phyloP scores from a whole-genome alignment of 805 yeast genomes.

The Teunomyces tritomae region DNA sequence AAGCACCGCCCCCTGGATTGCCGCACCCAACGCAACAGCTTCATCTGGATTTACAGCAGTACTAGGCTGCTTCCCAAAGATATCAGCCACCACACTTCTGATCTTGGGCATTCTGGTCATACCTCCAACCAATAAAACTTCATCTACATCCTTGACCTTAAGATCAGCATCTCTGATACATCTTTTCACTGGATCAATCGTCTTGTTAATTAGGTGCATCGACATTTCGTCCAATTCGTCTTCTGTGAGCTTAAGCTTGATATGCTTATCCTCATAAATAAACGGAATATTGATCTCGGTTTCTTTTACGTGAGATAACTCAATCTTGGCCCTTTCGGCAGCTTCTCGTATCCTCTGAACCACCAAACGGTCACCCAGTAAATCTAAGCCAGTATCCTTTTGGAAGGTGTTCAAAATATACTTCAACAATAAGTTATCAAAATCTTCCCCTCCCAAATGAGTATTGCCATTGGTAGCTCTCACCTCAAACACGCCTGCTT shows the following conservation, averaged over 20 bases:
- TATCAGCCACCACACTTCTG: constrained; percentile 54
- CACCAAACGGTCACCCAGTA: constrained; percentile 51
- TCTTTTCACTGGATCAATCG: constrained; percentile 70
- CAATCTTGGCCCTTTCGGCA: constrained; percentile 75
- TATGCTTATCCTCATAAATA: constrained; percentile 58
- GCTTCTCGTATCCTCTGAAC: constrained; percentile 79
- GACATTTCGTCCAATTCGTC: constrained; percentile 67
- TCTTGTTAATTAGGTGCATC: constrained; percentile 60
- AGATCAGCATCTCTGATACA: constrained; percentile 75
- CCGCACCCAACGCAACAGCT: constrained; percentile 31
- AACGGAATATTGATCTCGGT: constrained; percentile 71
- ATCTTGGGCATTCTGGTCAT: constrained; percentile 90
- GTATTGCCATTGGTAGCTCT: constrained; percentile 83
- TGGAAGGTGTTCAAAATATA: constrained; percentile 59
- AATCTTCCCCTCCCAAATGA: constrained; percentile 84
- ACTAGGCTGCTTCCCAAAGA: constrained; percentile 65
- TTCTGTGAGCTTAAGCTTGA: constrained; percentile 58
- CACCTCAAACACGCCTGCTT: constrained; percentile 78
- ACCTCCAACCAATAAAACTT: constrained; percentile 79
- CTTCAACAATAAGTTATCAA: constrained; percentile 62
- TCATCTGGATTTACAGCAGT: constrained; percentile 77
- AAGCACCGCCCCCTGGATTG: constrained; percentile 28
- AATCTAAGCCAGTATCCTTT: constrained; percentile 47
- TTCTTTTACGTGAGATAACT: constrained; percentile 60
- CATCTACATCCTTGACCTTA: constrained; percentile 63